Evolutionary conservation across 2,329 filamentous ascomycete genomes (phyloP).

Genomic region (Orbilia brochopaga): DNA sequence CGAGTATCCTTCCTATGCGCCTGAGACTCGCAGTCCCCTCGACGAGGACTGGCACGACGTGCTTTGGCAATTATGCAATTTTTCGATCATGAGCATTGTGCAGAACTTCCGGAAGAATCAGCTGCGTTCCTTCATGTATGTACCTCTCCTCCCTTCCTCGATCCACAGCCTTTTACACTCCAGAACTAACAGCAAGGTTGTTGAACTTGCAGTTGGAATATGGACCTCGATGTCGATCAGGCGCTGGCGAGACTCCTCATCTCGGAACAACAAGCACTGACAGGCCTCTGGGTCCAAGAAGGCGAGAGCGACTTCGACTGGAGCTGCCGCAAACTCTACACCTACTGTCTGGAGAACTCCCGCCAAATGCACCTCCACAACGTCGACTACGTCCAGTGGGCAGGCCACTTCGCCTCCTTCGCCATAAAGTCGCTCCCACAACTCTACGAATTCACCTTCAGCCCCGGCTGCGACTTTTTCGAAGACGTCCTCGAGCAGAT

Average conservation of each 20-base stretch:
- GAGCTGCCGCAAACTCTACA: neutral
- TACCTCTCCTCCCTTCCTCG: neutral
- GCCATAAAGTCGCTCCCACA: neutral
- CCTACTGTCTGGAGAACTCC: neutral
- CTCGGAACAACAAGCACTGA: neutral
- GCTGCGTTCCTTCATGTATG: conserved; percentile 1
- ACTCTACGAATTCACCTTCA: neutral
- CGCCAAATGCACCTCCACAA: neutral
- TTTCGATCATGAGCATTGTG: neutral
- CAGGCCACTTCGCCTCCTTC: neutral
- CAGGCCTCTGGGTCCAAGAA: neutral
- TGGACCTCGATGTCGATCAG: neutral
- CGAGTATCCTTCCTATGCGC: neutral
- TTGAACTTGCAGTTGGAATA: neutral
- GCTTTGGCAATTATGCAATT: neutral
- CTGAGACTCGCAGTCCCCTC: neutral
- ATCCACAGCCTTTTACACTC: no score
- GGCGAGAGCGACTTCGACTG: neutral
- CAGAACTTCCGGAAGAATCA: neutral
- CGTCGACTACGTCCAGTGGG: neutral
- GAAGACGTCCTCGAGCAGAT: neutral
- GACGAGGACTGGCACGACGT: neutral
- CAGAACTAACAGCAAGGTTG: neutral
- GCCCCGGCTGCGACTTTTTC: neutral
- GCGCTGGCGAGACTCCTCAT: neutral